Evolutionary conservation across 768 basidiomycete genomes (phyloP), one percentile per base, ranked within the genome.

Genomic region (Solioccasus polychromus): DNA sequence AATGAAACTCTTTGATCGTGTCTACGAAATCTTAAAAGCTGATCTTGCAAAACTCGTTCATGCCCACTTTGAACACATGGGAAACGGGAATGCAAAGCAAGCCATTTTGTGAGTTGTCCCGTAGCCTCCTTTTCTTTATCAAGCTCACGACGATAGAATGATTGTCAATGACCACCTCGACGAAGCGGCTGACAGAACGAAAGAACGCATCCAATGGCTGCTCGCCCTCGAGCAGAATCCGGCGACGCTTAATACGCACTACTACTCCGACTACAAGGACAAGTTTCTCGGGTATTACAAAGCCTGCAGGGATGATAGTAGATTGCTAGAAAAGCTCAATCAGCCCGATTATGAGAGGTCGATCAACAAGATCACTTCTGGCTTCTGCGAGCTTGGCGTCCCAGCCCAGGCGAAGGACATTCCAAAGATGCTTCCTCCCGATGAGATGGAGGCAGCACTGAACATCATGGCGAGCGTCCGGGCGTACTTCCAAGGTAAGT

Each of bases 401-500:
- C 10, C 47, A 0, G 70, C 66, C 3, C 62, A 68, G 29, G 59
- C 71, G 0, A 62, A 63, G 3, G 77, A 82, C 42, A 51, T 86
- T 0, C 52, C 72, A 0, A 79, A 71, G 52, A 54, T 86, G 0
- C 67, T 81, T 3, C 73, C 77, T 0, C 45, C 68, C 0, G 81
- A 85, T 47, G 64, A 64, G 2, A 74, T 72, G 69, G 81, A 80
- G 29, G 71, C 75, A 0, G 80, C 80, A 0, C 52, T 88, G 15
- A 53, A 63, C 4, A 83, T 88, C 54, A 87, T 88, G 83, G 82
- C 83, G 0, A 75, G 80, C 44, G 82, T 86, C 2, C 71, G 83
- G 5, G 85, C 81, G 0, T 87, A 88, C 52, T 88, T 87, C 61
- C 82, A 87, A 72, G 85, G 87, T 84, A 54, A n/a, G 35, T 28